These are phyloP conservation scores for Choricystis sp. DNA, from an alignment of 139 green algal species.

Conservation along the genomic window DNA sequence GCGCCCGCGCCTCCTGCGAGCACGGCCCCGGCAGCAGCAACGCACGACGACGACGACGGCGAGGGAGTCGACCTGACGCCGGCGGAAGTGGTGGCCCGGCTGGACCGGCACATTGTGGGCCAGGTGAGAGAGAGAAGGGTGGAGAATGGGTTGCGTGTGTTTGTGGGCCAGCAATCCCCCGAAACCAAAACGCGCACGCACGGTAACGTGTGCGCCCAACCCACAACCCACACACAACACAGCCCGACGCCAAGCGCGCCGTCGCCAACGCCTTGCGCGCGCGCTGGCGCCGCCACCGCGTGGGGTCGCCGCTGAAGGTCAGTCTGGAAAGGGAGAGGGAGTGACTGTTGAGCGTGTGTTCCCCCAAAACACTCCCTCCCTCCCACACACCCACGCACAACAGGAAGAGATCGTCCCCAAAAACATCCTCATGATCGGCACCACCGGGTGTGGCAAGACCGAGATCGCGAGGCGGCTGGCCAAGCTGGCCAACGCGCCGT, in stretches of 20 bases:
- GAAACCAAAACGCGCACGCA: neutral
- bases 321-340: too few relatives aligned
- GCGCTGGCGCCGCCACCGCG: slow-evolving; percentile 72
- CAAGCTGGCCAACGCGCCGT: slow-evolving; percentile 83
- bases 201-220: neutral
- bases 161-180: neutral
- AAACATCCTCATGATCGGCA: slow-evolving; percentile 93
- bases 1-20: neutral
- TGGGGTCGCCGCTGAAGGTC: slow-evolving; percentile 36
- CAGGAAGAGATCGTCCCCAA: slow-evolving; percentile 84
- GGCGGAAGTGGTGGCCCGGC: slow-evolving; percentile 44
- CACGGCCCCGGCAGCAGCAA: too few relatives aligned
- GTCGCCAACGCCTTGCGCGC: slow-evolving; percentile 87
- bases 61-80: slow-evolving; percentile 31
- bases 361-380: too few relatives aligned
- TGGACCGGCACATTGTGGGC: slow-evolving; percentile 82
- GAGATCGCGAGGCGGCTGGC: slow-evolving; percentile 87
- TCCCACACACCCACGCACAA: too few relatives aligned
- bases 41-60: slow-evolving; percentile 7
- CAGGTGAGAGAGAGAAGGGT: too few relatives aligned
- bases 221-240: slow-evolving; percentile 4
- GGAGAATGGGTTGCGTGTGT: too few relatives aligned
- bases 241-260: slow-evolving; percentile 73
- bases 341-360: too few relatives aligned
- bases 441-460: slow-evolving; percentile 89